Percentiles rank a stretch among this genome's conserved stretches.
Conservation (phyloP, 352 stramenopile species). For the Phytophthora colocasiae region DNA sequence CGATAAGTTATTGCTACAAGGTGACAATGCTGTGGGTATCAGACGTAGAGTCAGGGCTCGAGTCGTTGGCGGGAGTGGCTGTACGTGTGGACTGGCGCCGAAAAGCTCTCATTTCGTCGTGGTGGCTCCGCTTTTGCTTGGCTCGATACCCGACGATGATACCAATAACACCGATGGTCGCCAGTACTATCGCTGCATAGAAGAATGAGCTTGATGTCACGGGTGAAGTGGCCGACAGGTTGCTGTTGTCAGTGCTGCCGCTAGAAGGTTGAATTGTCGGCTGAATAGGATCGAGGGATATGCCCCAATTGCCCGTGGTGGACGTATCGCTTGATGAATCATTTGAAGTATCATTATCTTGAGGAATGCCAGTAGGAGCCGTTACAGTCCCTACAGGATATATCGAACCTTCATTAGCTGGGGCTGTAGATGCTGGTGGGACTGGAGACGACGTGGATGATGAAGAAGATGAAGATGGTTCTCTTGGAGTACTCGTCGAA, state of each 20-base stretch:
- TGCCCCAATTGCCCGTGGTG: neutral
- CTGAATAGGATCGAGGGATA: neutral
- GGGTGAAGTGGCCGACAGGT: conserved; percentile 20
- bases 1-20: conserved; percentile 15
- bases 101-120: conserved; percentile 22
- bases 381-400: neutral
- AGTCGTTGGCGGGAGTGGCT: neutral
- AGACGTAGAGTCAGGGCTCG: neutral
- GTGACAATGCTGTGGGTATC: conserved; percentile 19
- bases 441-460: neutral
- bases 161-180: conserved; percentile 26
- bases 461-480: conserved; percentile 3
- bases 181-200: conserved; percentile 49
- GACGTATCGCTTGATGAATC: conserved; percentile 6
- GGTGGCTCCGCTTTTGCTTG: conserved; percentile 34
- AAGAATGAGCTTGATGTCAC: conserved; percentile 49
- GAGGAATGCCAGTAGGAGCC: neutral
- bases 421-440: neutral
- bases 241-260: conserved; percentile 5
- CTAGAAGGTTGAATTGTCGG: neutral
- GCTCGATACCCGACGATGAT: conserved; percentile 33
- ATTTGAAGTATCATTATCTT: conserved; percentile 4
- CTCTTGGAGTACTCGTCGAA: neutral
- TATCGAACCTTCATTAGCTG: neutral
- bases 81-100: conserved; percentile 14